Evolutionary conservation across 345 rosid species (phyloP).

Genomic region (Carallia pectinifolia): DNA sequence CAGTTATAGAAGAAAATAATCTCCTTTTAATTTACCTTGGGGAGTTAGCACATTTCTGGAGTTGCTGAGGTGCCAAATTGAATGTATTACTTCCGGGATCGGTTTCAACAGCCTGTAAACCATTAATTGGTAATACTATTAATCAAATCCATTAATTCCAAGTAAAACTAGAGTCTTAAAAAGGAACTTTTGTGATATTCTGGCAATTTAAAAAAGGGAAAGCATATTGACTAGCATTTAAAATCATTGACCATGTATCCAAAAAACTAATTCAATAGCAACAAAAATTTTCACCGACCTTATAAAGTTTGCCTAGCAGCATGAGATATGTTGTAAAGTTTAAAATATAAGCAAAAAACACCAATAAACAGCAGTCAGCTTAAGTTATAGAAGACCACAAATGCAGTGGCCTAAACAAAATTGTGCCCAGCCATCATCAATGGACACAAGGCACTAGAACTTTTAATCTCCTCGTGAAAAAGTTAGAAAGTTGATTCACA

Average conservation of each 20-base stretch:
- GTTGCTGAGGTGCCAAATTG: constrained; percentile 31
- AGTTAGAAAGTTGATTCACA: constrained; percentile 12
- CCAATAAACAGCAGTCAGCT: too few relatives aligned
- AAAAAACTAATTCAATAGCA: neutral
- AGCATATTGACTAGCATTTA: neutral
- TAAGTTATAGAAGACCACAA: too few relatives aligned
- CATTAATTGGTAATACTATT: constrained; percentile 17
- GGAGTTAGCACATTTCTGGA: constrained; percentile 37
- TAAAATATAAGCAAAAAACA: too few relatives aligned
- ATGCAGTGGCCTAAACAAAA: too few relatives aligned
- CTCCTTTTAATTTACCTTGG: constrained; percentile 34
- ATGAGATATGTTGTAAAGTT: too few relatives aligned
- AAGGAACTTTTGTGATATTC: neutral
- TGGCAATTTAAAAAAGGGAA: neutral
- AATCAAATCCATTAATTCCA: neutral
- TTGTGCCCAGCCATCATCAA: too few relatives aligned
- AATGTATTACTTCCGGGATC: constrained; percentile 31
- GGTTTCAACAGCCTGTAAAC: constrained; percentile 37
- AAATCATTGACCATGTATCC: neutral
- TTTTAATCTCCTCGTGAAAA: constrained; percentile 5
- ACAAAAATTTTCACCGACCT: neutral
- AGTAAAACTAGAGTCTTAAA: neutral
- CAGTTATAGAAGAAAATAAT: neutral
- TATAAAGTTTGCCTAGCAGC: too few relatives aligned
- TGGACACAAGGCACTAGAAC: neutral